Evolutionary conservation across 768 basidiomycete species (phyloP), one percentile per base, ranked within the genome.

Genomic region (Tylopilus cervinicoccineus): DNA sequence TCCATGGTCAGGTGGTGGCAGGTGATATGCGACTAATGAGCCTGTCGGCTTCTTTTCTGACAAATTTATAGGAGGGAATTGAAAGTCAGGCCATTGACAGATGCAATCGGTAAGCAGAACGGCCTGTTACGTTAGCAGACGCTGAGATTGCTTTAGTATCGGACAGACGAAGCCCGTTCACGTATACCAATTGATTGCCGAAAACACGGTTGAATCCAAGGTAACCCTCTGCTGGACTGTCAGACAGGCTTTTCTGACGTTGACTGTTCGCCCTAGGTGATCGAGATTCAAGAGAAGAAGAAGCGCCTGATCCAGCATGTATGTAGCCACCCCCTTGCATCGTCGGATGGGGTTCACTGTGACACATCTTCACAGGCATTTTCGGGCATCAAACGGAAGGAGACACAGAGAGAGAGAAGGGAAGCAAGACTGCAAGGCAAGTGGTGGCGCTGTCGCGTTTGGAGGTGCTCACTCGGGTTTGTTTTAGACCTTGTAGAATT

Each of bases 111-210:
- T 75, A 54, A 47, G 64, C 38, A 23, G 38, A n/a, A 16, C 24
- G 19, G n/a, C 28, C 34, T 40, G 38, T 37, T 38, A 14, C 23
- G 10, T 32, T 51, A 27, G 38, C 45, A 40, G 17, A 36, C 26
- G 22, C 44, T 48, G 29, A 60, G 17, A 32, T 47, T 20, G 33
- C 31, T 32, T 5, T 48, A 75, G 78, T 43, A 90, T 92, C 52
- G 92, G 92, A 13, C 92, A 94, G 64, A 87, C 68, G 53, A 91
- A 85, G 62, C 72, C 78, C 1, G 90, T 94, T 27, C 83, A 86
- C 54, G 90, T 93, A 17, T 93, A 92, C 60, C 92, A 93, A 58
- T 70, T 94, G 40, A 91, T 94, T 46, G 89, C 92, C 0, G 91
- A 93, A 57, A 77, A 92, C 57, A 94, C 92, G 0, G 84, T 93